Evolutionary conservation across 2,329 filamentous ascomycete species (phyloP), one percentile per base, ranked within the genome.

Genomic region (Alternaria burnsii): DNA sequence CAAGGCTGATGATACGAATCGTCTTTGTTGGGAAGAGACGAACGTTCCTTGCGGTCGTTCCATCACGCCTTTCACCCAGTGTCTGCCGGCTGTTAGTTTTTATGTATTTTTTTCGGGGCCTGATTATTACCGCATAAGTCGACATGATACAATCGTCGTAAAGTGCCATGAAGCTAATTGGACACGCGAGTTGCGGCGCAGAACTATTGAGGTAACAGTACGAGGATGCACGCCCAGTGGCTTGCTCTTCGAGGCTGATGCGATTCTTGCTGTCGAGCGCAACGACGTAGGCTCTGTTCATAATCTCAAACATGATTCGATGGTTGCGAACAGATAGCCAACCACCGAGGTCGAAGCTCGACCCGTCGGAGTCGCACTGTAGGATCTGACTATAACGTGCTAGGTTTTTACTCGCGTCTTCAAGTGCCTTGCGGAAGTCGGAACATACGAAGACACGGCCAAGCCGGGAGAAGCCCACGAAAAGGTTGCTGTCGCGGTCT

Each of bases 111-210:
- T 5, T 2, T 3, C 5, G 2, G 14, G 36, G 12, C 4, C 11
- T 5, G 3, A 9, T 14, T 28, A 20, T 3, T 51, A 57, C 58
- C 6, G 58, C 47, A 20, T 60, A 60, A 4, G 58, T 60, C 11
- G 58, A 47, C 58, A 60, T 60, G n/a, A 60, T 52, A 12, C 46
- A 47, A 20, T 60, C 58, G 1, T 60, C 53, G 32, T 26, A 60
- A 2, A 60, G 18, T 3, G 53, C 40, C 58, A 60, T 60, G 6
- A 51, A 60, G 16, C 58, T 60, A 6, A 60, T 53, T 3, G 58
- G 58, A 10, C 51, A 40, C 7, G 54, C 30, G 22, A 59, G 12
- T 7, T 57, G 40, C 16, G 46, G 46, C 9, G 53, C 46, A 6
- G 52, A 57, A 9, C 38, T 46, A 4, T 47, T 47, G 16, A 52